Evolutionary conservation across 2,329 filamentous ascomycete species (phyloP).

Genomic region (Colletotrichum lentis): DNA sequence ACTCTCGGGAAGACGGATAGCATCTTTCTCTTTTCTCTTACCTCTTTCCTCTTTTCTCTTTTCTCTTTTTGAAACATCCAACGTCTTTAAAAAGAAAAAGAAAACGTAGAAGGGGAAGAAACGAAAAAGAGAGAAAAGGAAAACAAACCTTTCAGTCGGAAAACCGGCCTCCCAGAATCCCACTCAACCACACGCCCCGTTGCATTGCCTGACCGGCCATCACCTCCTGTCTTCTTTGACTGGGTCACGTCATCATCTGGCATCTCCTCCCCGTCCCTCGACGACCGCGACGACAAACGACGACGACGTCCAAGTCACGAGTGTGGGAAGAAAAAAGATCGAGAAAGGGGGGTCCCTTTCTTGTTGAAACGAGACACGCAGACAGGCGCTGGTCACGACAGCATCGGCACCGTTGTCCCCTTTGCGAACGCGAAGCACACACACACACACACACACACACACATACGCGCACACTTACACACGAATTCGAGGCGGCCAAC

Average conservation of each 20-base stretch:
- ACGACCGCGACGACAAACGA: too few species aligned
- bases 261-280: not conserved
- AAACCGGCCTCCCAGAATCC: too few species aligned
- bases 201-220: too few species aligned
- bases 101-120: constrained; percentile 1
- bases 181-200: too few species aligned
- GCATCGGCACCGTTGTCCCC: not conserved
- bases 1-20: constrained; percentile 2
- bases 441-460: not conserved
- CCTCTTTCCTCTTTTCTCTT: not conserved
- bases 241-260: too few species aligned
- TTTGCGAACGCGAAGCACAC: constrained; percentile 16
- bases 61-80: constrained; percentile 32
- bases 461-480: too few species aligned
- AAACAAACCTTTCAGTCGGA: too few species aligned
- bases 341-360: not conserved
- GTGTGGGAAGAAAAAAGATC: not conserved
- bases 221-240: too few species aligned
- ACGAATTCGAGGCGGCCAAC: not conserved
- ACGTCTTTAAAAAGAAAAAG: constrained; percentile 35
- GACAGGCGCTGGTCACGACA: constrained; percentile 9
- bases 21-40: constrained; percentile 15
- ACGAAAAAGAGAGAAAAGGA: too few species aligned
- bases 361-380: constrained; percentile 20
- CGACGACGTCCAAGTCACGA: not conserved